phyloP scores from a whole-genome alignment of 73 alveolate species.

The Paramecium octaurelia region DNA sequence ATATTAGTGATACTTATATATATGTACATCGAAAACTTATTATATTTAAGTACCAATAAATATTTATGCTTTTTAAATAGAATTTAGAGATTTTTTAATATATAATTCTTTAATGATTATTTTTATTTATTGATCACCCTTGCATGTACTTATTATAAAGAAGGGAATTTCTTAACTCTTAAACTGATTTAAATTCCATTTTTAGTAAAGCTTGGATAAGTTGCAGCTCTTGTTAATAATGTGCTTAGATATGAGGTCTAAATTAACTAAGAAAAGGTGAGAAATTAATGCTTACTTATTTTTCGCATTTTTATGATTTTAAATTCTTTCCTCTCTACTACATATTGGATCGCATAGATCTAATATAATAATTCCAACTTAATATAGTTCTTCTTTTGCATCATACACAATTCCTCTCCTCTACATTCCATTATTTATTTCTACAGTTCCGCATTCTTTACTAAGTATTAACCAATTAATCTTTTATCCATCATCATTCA shows the following conservation, averaged over 20 bases:
- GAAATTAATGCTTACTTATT: neutral
- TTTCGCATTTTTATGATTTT: neutral
- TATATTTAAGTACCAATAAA: neutral
- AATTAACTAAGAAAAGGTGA: neutral
- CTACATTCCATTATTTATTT: neutral
- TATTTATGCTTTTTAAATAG: too few relatives aligned
- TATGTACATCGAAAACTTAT: neutral
- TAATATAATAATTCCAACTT: neutral
- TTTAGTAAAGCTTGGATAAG: neutral
- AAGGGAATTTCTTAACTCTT: neutral
- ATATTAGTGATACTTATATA: neutral
- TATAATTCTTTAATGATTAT: too few relatives aligned
- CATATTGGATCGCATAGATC: neutral
- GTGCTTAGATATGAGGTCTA: neutral
- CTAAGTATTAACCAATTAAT: neutral
- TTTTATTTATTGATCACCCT: neutral
- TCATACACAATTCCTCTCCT: neutral
- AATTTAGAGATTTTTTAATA: too few relatives aligned
- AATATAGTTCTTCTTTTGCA: neutral
- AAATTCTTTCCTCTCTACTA: neutral
- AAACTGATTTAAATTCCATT: neutral
- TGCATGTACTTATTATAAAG: neutral
- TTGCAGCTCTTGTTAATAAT: neutral
- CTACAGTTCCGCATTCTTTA: neutral
- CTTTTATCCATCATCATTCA: constrained; percentile 50